Evolutionary conservation across 306 rosid species (phyloP).

Genomic region (Bauhinia variegata): DNA sequence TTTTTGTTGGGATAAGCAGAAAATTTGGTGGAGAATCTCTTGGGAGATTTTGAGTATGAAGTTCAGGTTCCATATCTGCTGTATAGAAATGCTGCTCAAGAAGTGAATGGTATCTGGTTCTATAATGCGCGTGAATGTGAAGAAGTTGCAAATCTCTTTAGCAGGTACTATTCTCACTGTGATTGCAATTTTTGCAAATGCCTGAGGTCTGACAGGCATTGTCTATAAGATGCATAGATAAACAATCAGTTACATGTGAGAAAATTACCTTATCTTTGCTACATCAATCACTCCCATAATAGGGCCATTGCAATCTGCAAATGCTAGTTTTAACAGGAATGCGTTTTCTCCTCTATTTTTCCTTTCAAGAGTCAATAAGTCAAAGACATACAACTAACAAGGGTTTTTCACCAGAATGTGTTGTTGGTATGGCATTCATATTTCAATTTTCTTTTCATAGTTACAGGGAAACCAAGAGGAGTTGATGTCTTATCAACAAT

Average conservation of each 20-base stretch:
- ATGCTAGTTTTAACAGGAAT: not conserved
- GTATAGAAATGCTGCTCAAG: constrained; percentile 68
- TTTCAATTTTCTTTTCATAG: constrained; percentile 7
- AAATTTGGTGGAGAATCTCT: constrained; percentile 68
- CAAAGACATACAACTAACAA: not conserved
- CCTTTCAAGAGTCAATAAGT: not conserved
- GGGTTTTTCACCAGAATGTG: constrained; percentile 11
- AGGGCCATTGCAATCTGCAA: not conserved
- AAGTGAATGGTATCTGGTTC: constrained; percentile 74
- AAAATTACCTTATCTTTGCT: too few species aligned
- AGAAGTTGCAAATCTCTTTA: constrained; percentile 68
- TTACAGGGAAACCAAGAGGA: constrained; percentile 12
- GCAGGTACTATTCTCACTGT: constrained; percentile 47
- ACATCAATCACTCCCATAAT: too few species aligned
- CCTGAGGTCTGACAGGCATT: not conserved
- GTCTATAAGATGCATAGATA: not conserved
- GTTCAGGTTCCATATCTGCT: constrained; percentile 65
- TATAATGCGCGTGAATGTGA: constrained; percentile 62
- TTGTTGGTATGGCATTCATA: constrained; percentile 20
- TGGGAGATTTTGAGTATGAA: constrained; percentile 69
- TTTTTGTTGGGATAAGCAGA: constrained; percentile 45
- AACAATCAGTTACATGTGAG: not conserved
- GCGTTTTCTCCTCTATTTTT: not conserved
- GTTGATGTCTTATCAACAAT: not conserved
- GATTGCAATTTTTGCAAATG: constrained; percentile 11